phyloP scores from a whole-genome alignment of 345 rosid species.

The Eucalyptus grandis region DNA sequence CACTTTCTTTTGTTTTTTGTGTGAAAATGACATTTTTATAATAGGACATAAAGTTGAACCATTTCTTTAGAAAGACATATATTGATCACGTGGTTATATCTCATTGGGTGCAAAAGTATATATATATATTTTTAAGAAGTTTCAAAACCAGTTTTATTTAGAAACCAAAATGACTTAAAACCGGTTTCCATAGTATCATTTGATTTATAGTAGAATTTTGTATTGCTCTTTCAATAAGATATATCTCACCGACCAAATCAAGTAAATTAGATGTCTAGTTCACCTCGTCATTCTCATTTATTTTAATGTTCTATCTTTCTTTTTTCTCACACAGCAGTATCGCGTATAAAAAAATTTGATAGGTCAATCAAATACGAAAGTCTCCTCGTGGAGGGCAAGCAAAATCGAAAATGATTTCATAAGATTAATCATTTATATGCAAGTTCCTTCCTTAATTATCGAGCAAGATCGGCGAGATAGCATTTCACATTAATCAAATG shows the following conservation, averaged over 20 bases:
- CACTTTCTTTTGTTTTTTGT: not conserved
- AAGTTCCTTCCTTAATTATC: not conserved
- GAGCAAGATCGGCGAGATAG: not conserved
- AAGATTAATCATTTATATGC: not conserved
- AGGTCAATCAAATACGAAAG: not conserved
- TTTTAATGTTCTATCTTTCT: no score
- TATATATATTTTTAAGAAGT: not conserved
- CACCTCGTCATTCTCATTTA: accelerated
- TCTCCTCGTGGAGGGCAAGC: not conserved
- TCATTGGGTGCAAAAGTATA: not conserved
- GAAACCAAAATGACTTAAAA: not conserved
- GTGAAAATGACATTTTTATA: not conserved
- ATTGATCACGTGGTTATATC: not conserved
- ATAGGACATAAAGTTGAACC: not conserved
- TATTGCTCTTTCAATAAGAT: accelerated
- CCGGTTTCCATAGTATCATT: accelerated
- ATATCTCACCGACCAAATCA: no score
- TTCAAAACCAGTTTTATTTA: accelerated
- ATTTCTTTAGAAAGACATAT: not conserved
- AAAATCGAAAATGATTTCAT: not conserved
- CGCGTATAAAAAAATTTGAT: accelerated
- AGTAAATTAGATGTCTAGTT: not conserved
- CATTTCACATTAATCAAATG: not conserved
- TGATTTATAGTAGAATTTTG: no score
- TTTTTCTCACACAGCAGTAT: accelerated